Evolutionary conservation across 345 rosid genomes (phyloP).

Genomic region (Gossypium sturtianum): DNA sequence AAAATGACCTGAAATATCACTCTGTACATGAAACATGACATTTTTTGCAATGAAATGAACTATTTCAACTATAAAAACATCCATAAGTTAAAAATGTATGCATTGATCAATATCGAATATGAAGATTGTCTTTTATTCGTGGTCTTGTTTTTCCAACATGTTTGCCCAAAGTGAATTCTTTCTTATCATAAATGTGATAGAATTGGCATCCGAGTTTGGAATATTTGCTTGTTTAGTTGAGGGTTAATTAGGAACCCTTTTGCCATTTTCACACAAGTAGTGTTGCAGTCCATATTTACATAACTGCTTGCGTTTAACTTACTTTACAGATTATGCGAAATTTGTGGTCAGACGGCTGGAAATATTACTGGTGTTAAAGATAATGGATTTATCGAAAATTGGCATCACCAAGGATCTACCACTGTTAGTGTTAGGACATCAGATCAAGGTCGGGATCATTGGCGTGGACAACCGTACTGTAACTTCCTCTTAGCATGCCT

Average conservation of each 20-base stretch:
- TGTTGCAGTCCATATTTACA: background rate
- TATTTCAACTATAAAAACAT: too few relatives aligned
- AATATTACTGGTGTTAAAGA: slow-evolving; percentile 45
- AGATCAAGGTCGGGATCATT: slow-evolving; percentile 32
- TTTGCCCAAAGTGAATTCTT: too few relatives aligned
- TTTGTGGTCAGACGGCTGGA: slow-evolving; percentile 51
- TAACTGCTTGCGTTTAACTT: background rate
- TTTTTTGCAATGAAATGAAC: too few relatives aligned
- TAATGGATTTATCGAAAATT: slow-evolving; percentile 38
- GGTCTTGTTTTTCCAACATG: too few relatives aligned
- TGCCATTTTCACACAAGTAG: too few relatives aligned
- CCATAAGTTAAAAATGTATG: too few relatives aligned
- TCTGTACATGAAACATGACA: background rate
- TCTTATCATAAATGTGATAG: too few relatives aligned
- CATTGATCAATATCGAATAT: too few relatives aligned
- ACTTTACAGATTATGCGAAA: slow-evolving; percentile 54
- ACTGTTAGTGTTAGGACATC: slow-evolving; percentile 14
- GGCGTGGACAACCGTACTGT: slow-evolving; percentile 62
- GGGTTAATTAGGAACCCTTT: background rate
- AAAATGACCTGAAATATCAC: background rate
- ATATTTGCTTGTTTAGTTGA: background rate
- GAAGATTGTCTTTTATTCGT: too few relatives aligned
- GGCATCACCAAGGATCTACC: slow-evolving; percentile 35
- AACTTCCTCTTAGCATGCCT: slow-evolving; percentile 67
- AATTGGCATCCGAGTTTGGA: background rate